phyloP scores from a whole-genome alignment of 1,284 basidiomycete species.

The Puccinia coronata region DNA sequence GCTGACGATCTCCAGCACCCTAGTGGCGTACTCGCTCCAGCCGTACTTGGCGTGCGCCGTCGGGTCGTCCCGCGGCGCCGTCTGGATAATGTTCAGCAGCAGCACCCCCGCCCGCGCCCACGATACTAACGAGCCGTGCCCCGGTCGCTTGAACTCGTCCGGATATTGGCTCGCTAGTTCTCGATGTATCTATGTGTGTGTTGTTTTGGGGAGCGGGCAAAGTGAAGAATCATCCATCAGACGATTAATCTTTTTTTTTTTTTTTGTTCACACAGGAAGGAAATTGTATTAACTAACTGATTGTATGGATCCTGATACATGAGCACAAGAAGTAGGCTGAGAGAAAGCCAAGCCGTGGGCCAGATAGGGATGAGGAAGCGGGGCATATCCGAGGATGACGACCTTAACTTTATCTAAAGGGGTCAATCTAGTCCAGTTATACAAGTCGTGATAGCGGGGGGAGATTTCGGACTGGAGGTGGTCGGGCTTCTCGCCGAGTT shows the following conservation, averaged over 20 bases:
- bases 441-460: not conserved
- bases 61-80: not conserved
- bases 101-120: conserved; percentile 37
- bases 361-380: not conserved
- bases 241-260: not conserved
- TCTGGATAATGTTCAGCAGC: conserved; percentile 31
- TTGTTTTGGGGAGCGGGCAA: too few relatives aligned
- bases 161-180: conserved; percentile 38
- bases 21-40: conserved; percentile 18
- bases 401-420: conserved; percentile 44
- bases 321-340: not conserved
- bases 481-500: not conserved
- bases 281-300: conserved; percentile 9
- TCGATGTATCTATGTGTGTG: conserved; percentile 18
- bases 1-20: conserved; percentile 22
- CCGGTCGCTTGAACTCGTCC: not conserved
- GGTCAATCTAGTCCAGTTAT: conserved; percentile 38
- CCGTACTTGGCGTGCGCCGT: conserved; percentile 1
- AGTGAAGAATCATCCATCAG: not conserved
- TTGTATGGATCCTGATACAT: conserved; percentile 19
- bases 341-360: conserved; percentile 45
- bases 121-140: conserved; percentile 29
- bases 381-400: conserved; percentile 25
- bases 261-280: not conserved
- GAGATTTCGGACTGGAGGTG: not conserved